These are phyloP conservation scores for Penicillium sp. DNA, from an alignment of 2,329 filamentous ascomycete genomes.

Conservation along the genomic window DNA sequence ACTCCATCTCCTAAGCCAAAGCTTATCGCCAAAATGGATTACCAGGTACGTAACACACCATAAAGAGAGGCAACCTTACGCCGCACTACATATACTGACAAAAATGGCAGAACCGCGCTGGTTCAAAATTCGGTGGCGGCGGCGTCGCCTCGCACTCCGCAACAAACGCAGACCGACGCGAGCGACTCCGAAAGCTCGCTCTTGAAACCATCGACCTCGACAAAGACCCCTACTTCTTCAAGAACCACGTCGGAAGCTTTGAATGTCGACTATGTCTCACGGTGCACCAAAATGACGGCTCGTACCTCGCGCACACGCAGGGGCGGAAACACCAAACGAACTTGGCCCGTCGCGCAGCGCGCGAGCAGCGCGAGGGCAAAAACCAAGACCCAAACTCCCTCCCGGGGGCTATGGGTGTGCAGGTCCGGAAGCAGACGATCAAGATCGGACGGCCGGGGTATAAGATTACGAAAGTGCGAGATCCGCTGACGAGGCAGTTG, in stretches of 20 bases:
- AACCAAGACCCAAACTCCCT: conserved; percentile 65
- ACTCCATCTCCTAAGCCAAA: conserved; percentile 1
- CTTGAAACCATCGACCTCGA: conserved; percentile 99
- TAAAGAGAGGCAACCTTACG: not conserved
- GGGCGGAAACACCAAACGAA: conserved; percentile 99
- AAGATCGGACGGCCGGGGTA: conserved; percentile 97
- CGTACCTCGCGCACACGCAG: conserved; percentile 97
- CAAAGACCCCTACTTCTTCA: conserved; percentile 99
- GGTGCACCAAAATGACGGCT: conserved; percentile 98
- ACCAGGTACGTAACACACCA: conserved; percentile 46
- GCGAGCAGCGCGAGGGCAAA: conserved; percentile 88
- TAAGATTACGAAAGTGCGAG: conserved; percentile 94
- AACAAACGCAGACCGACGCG: conserved; percentile 94
- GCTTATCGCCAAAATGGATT: conserved; percentile 50
- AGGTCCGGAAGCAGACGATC: conserved; percentile 80
- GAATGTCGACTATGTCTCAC: conserved; percentile 97
- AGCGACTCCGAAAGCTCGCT: conserved; percentile 95
- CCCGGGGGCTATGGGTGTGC: conserved; percentile 77
- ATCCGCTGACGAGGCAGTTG: conserved; percentile 84
- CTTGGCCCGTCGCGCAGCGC: conserved; percentile 90
- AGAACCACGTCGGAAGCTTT: conserved; percentile 97
- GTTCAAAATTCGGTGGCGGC: conserved; percentile 96
- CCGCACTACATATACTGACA: conserved; percentile 2
- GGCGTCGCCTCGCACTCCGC: conserved; percentile 92
- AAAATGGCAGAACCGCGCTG: conserved; percentile 77